These are phyloP conservation scores for Aspergillus versicolor DNA, from an alignment of 2,329 filamentous ascomycete species.

Conservation along the genomic window DNA sequence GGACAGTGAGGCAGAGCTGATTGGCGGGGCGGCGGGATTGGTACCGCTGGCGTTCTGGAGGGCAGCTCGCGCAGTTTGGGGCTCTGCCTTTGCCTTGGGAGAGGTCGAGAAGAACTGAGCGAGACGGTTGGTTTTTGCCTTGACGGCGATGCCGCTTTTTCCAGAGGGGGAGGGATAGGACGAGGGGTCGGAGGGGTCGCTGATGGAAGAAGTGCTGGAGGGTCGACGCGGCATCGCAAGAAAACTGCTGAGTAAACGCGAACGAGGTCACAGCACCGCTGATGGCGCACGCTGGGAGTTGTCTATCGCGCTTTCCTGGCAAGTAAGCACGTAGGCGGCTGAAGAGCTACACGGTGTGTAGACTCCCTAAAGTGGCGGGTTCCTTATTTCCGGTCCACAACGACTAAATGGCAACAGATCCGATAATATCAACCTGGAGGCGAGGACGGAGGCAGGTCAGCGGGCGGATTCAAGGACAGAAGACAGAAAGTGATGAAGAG, in stretches of 20 bases:
- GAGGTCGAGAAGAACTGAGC: constrained; percentile 80
- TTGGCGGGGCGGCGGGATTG: constrained; percentile 57
- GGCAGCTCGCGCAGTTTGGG: constrained; percentile 52
- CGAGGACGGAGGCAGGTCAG: neutral
- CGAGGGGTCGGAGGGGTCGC: constrained; percentile 49
- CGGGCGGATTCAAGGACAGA: constrained; percentile 1
- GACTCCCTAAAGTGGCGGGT: neutral
- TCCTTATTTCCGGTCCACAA: neutral
- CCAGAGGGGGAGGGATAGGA: constrained; percentile 53
- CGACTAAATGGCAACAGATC: constrained; percentile 3
- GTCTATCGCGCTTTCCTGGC: constrained; percentile 13
- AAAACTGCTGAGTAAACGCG: constrained; percentile 18
- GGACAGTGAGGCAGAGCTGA: constrained; percentile 71
- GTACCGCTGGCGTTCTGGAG: constrained; percentile 65
- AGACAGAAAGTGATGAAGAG: neutral
- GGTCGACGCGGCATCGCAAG: constrained; percentile 63
- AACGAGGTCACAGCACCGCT: constrained; percentile 15
- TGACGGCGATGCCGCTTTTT: constrained; percentile 53
- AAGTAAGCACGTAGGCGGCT: constrained; percentile 15
- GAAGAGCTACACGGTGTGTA: neutral
- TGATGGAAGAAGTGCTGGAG: constrained; percentile 58
- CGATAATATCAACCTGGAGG: constrained; percentile 5
- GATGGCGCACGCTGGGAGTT: constrained; percentile 6
- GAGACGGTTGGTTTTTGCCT: constrained; percentile 70
- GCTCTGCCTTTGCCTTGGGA: constrained; percentile 69